A percentile compares a stretch with the other conserved stretches of the same genome.
Evolutionary conservation across 148 eudicot genomes (phyloP).

Genomic region (Talinum fruticosum): DNA sequence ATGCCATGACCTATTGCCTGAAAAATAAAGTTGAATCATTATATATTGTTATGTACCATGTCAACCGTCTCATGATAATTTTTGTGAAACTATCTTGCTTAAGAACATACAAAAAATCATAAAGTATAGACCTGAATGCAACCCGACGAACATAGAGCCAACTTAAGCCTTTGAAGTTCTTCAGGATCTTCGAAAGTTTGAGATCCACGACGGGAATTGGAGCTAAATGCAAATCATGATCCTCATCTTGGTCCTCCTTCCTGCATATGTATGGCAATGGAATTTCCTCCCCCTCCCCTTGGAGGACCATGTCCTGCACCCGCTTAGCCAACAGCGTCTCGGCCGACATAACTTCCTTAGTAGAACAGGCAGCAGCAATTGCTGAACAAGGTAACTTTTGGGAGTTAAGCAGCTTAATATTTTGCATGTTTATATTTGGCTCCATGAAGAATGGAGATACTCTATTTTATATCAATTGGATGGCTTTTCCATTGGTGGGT

Average conservation of each 20-base stretch:
- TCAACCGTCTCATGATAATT: not conserved
- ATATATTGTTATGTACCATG: not conserved
- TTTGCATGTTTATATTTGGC: too few relatives aligned
- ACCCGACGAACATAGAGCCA: not conserved
- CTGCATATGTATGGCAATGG: not conserved
- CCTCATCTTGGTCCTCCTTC: not conserved
- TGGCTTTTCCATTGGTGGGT: too few relatives aligned
- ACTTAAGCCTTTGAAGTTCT: not conserved
- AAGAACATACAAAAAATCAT: too few relatives aligned
- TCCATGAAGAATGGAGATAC: too few relatives aligned
- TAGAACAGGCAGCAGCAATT: not conserved
- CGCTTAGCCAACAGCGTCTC: not conserved
- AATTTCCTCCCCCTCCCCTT: not conserved
- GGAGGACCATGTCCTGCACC: not conserved
- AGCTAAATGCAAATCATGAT: not conserved
- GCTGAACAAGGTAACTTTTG: too few relatives aligned
- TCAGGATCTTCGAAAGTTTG: not conserved
- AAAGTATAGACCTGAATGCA: not conserved
- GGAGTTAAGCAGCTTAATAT: too few relatives aligned
- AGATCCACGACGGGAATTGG: not conserved
- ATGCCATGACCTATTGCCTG: slow-evolving; percentile 53
- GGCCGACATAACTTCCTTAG: not conserved
- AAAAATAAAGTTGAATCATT: not conserved
- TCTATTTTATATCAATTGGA: too few relatives aligned
- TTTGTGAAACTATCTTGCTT: too few relatives aligned